Base-by-base conservation (phyloP, 2,329 filamentous ascomycete genomes). In the Fusarium vanettenii region DNA sequence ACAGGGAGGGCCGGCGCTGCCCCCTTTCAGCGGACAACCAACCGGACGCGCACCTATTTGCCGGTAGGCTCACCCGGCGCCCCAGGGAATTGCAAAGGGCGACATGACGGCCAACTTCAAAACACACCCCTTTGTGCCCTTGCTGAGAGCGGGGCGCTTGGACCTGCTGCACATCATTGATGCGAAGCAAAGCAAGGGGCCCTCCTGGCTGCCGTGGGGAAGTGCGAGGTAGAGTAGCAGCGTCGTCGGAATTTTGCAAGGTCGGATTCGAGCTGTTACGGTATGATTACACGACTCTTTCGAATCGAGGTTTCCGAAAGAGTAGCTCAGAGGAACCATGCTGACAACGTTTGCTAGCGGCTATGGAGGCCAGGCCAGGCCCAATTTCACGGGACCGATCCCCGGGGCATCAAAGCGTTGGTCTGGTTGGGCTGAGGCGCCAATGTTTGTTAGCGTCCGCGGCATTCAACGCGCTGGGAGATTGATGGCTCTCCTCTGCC, bases 151-250 rank as follows among this genome's bases (percentile, higher is more conserved):
- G 68, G 67, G 59, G 71, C 72, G 77, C 75, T 78, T 74, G 69
- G 77, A 66, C 77, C 77, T 76, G 67, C 72, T 76, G 77, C 76
- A 76, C 73, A 79, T 77, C 77, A 79, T 77, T 69, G 69, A 73
- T 73, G 61, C 65, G 70, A 71, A 73, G 56, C 67, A 74, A 71
- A 70, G 57, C 61, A 70, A 66, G 74, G 72, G 69, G 70, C 65
- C 59, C 50, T 69, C 64, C 61, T 73, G 64, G 67, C 67, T 62
- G 63, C 60, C 74, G 72, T 69, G 75, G 70, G 72, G 71, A 77
- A 76, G 72, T 75, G n/a, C 39, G 50, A 68, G 33, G 39, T 67
- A 72, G 52, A 74, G 60, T 68, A 68, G 55, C 64, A 59, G 57
- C 56, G 59, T 48, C 67, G 27, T 48, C 13, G 45, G 57, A 66